Percentiles rank a stretch among this genome's conserved stretches.
phyloP scores from a whole-genome alignment of 177 flowering plant species.

The Tripterygium wilfordii region DNA sequence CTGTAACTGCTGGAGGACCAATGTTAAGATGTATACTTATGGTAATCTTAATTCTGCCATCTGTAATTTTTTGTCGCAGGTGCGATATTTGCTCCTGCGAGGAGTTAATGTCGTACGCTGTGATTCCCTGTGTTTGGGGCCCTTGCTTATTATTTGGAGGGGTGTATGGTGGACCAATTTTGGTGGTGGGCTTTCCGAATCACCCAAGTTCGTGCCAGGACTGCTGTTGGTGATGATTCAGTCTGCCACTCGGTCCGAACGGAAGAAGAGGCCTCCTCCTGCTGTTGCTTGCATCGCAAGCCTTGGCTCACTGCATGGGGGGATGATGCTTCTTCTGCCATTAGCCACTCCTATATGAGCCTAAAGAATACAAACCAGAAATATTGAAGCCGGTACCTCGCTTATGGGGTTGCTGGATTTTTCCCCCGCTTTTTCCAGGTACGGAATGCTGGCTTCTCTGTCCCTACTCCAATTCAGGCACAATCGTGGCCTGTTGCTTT shows the following conservation, averaged over 20 bases:
- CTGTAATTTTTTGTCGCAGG: constrained; percentile 79
- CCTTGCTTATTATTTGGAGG: constrained; percentile 62
- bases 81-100: constrained; percentile 99
- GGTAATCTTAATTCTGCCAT: constrained; percentile 46
- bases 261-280: constrained; percentile 73
- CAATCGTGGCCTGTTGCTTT: constrained; percentile 97
- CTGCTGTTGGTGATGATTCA: constrained; percentile 68
- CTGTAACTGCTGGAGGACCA: constrained; percentile 38
- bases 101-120: constrained; percentile 99
- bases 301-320: constrained; percentile 42
- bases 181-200: constrained; percentile 64
- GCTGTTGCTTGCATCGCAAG: constrained; percentile 75
- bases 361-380: constrained; percentile 28
- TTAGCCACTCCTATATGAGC: constrained; percentile 26
- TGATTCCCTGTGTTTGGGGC: constrained; percentile 54
- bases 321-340: constrained; percentile 63
- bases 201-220: constrained; percentile 59
- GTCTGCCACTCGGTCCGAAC: constrained; percentile 69
- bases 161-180: constrained; percentile 62
- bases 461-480: constrained; percentile 97
- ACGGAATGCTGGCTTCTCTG: constrained; percentile 71
- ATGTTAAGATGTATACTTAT: constrained; percentile 41
- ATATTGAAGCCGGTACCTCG: constrained; percentile 27
- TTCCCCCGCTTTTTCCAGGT: constrained; percentile 74
- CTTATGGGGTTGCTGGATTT: constrained; percentile 42